Evolutionary conservation across 768 basidiomycete genomes (phyloP).

Genomic region (Tephrocybe sp.): DNA sequence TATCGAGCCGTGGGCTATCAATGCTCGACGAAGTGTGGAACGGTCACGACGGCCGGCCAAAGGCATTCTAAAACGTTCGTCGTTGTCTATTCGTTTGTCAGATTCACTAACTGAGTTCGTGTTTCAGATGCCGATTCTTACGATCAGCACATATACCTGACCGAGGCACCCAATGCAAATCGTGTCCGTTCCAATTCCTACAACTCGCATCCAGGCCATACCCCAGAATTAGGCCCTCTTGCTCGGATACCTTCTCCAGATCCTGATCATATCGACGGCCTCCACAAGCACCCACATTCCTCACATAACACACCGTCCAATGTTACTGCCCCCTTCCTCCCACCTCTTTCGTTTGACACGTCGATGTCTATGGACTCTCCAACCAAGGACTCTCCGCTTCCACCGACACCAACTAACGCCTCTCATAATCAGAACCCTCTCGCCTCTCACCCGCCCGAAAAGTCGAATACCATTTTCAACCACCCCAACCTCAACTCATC

Average conservation of each 20-base stretch:
- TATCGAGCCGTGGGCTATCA: constrained; percentile 76
- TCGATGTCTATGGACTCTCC: constrained; percentile 33
- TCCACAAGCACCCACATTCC: constrained; percentile 68
- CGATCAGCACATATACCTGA: constrained; percentile 57
- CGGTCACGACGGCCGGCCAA: constrained; percentile 62
- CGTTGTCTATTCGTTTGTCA: constrained; percentile 1
- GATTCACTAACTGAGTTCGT: not conserved
- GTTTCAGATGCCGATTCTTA: constrained; percentile 65
- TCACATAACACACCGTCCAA: constrained; percentile 30
- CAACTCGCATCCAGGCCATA: constrained; percentile 50
- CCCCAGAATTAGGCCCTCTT: constrained; percentile 66
- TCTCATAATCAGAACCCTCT: constrained; percentile 21
- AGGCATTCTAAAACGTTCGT: constrained; percentile 90
- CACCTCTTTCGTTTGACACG: constrained; percentile 60
- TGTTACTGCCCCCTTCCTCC: constrained; percentile 33
- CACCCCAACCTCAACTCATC: constrained; percentile 87
- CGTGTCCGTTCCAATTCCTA: constrained; percentile 86
- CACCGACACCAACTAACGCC: constrained; percentile 33
- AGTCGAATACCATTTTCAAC: constrained; percentile 60
- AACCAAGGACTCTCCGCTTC: constrained; percentile 30
- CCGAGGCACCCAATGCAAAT: constrained; percentile 44
- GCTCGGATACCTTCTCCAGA: constrained; percentile 83
- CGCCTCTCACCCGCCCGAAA: constrained; percentile 44
- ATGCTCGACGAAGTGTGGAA: constrained; percentile 73
- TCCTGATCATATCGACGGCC: constrained; percentile 85